Evolutionary conservation across 83 land plant genomes (phyloP), one percentile per base, ranked within the genome.

Genomic region (Diphasiastrum complanatum): DNA sequence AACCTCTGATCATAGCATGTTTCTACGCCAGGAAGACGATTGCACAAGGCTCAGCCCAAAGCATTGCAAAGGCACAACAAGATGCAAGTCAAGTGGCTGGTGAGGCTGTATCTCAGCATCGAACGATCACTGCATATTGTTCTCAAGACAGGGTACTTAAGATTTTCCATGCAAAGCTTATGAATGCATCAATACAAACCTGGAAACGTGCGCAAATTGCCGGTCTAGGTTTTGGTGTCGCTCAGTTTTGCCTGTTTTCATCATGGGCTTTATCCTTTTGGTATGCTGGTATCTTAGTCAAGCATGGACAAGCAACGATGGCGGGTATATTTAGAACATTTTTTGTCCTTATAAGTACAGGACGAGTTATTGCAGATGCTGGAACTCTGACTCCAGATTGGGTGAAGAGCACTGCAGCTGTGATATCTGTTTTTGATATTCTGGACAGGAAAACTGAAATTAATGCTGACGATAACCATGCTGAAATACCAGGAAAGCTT

Each of bases 111-210:
- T n/a, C n/a, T n/a, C n/a, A n/a, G n/a, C n/a, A n/a, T n/a, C n/a
- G n/a, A n/a, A n/a, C n/a, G n/a, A n/a, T n/a, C n/a, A n/a, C 59
- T 11, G 59, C 59, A 55, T 55, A 27, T 30, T 55, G 18, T 24
- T 55, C 59, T 14, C 59, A 55, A 30, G 34, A 55, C 28, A 20
- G 59, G 10, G 59, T 55, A 16, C 59, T 55, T 24, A 14, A 10
- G 11, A 11, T 55, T 19, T 32, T 55, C 16, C 11, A 55, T 8
- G 14, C 59, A 12, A 55, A 55, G 34, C 43, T 55, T 11, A 19
- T 11, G 14, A 30, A 10, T 26, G 18, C 59, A 30, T 27, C 11
- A 12, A n/a, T n/a, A n/a, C n/a, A n/a, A n/a, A n/a, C n/a, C n/a
- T n/a, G n/a, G n/a, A n/a, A n/a, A n/a, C n/a, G n/a, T n/a, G n/a